Conservation (phyloP, 495 filamentous ascomycete genomes). For the Penicillium daleae region DNA sequence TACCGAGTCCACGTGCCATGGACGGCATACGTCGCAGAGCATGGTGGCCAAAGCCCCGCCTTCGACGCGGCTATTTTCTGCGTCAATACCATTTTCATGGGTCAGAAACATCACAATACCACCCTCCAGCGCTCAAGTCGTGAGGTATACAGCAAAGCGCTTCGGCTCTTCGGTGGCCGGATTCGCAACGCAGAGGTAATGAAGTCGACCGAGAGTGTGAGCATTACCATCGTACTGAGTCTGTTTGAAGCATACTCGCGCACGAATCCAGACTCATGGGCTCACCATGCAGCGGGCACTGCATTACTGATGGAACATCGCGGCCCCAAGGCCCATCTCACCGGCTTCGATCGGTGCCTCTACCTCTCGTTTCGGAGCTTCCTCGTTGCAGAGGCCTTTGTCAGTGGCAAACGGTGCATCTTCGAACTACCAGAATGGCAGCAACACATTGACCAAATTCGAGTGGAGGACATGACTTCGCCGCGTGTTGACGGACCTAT, state of each 20-base stretch:
- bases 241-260: constrained; percentile 38
- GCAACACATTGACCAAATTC: constrained; percentile 28
- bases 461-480: constrained; percentile 28
- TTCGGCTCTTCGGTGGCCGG: constrained; percentile 32
- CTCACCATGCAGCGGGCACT: constrained; percentile 38
- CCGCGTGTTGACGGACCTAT: constrained; percentile 21
- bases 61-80: constrained; percentile 29
- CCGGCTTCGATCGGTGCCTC: constrained; percentile 33
- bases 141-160: constrained; percentile 38
- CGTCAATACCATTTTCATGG: constrained; percentile 28
- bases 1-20: constrained; percentile 31
- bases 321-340: constrained; percentile 30
- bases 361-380: constrained; percentile 38
- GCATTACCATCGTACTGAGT: constrained; percentile 34
- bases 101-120: constrained; percentile 17
- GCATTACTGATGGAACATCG: constrained; percentile 35
- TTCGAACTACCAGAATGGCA: constrained; percentile 36
- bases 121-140: constrained; percentile 26
- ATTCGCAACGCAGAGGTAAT: constrained; percentile 27
- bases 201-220: constrained; percentile 30
- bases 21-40: constrained; percentile 27
- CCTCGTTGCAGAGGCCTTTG: constrained; percentile 32
- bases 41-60: constrained; percentile 26
- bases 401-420: constrained; percentile 28
- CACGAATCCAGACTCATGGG: constrained; percentile 35